A percentile compares a stretch with the other conserved stretches of the same genome.
Evolutionary conservation across 1,284 basidiomycete species (phyloP).

Genomic region (Moniliella sp.): DNA sequence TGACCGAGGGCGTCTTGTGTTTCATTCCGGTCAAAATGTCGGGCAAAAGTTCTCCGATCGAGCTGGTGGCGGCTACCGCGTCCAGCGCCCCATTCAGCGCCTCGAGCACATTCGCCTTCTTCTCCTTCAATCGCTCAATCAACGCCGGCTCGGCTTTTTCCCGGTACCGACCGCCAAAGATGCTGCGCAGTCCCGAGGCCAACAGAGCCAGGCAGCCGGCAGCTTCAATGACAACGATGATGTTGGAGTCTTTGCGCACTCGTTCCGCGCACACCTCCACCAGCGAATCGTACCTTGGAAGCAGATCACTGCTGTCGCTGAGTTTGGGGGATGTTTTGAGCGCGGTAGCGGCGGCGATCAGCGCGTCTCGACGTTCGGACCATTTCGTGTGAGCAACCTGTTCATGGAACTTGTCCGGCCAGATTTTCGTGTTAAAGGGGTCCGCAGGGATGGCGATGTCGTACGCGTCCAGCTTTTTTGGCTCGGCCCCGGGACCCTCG

Average conservation of each 20-base stretch:
- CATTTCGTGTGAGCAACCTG: constrained; percentile 73
- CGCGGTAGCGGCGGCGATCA: constrained; percentile 60
- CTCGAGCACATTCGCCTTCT: constrained; percentile 73
- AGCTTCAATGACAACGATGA: constrained; percentile 78
- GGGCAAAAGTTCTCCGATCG: constrained; percentile 59
- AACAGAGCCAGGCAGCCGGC: constrained; percentile 66
- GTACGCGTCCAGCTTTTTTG: constrained; percentile 65
- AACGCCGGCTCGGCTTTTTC: constrained; percentile 55
- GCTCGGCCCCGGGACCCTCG: constrained; percentile 21
- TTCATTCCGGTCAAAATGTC: constrained; percentile 57
- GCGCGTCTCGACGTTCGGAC: constrained; percentile 73
- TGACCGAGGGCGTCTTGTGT: constrained; percentile 90
- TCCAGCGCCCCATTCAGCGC: constrained; percentile 68
- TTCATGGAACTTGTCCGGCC: constrained; percentile 33
- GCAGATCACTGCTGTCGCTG: constrained; percentile 44
- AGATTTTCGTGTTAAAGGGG: constrained; percentile 49
- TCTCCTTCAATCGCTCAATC: constrained; percentile 81
- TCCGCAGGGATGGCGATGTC: constrained; percentile 64
- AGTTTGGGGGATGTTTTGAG: constrained; percentile 55
- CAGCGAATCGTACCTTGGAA: constrained; percentile 46
- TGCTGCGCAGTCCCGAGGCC: constrained; percentile 51
- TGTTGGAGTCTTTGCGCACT: constrained; percentile 72
- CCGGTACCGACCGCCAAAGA: constrained; percentile 51
- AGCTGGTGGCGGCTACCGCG: constrained; percentile 64
- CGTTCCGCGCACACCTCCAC: constrained; percentile 56